Conservation (phyloP, 495 filamentous ascomycete genomes). For the Neurospora discreta region DNA sequence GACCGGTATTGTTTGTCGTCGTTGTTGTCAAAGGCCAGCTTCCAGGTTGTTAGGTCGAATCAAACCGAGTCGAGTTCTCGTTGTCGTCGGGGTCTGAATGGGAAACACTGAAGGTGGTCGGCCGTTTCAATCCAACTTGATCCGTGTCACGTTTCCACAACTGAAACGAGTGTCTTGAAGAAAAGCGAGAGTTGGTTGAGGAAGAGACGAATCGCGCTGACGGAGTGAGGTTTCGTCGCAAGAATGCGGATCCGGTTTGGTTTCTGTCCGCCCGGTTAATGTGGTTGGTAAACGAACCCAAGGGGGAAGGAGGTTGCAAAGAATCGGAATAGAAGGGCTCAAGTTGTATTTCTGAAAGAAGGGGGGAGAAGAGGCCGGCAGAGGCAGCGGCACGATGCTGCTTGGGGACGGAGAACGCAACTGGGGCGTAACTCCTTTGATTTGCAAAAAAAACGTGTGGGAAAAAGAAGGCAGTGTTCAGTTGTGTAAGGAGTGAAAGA, state of each 20-base stretch:
- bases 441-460: neutral
- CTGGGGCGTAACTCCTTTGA: neutral
- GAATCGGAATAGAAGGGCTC: neutral
- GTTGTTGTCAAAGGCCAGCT: neutral
- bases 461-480: neutral
- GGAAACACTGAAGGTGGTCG: neutral
- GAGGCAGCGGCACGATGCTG: neutral
- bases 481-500: neutral
- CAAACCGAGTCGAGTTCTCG: neutral
- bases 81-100: neutral
- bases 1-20: neutral
- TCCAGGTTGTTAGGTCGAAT: neutral
- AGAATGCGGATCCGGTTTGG: neutral
- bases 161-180: neutral
- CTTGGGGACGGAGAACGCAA: neutral
- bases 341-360: neutral
- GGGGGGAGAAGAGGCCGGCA: neutral
- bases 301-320: neutral
- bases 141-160: neutral
- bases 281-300: neutral
- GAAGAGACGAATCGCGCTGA: neutral
- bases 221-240: neutral
- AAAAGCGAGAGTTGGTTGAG: neutral
- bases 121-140: neutral
- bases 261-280: neutral